These are phyloP conservation scores for Rhynchosporium graminicola DNA, from an alignment of 2,329 filamentous ascomycete species.

Conservation along the genomic window DNA sequence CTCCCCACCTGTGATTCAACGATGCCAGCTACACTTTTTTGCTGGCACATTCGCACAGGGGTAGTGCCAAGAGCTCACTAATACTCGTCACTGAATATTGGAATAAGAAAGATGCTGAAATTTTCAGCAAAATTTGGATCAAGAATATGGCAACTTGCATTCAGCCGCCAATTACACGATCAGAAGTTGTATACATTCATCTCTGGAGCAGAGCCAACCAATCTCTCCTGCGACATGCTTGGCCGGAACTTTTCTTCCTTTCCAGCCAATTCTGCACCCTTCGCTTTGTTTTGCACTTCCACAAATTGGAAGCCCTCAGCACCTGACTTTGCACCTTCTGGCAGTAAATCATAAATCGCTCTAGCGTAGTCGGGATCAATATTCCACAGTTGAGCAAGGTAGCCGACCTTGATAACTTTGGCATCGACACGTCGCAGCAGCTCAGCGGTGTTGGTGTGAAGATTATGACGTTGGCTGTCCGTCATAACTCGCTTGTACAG, in stretches of 20 bases:
- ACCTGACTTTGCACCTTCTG: not conserved
- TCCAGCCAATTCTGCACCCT: not conserved
- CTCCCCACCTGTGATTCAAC: too few relatives aligned
- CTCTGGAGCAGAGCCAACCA: not conserved
- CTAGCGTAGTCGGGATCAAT: constrained; percentile 1
- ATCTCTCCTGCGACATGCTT: not conserved
- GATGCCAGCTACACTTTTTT: too few relatives aligned
- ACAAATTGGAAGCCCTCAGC: constrained; percentile 1
- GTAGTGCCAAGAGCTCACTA: too few relatives aligned
- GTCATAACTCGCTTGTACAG: constrained; percentile 1
- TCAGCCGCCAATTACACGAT: not conserved
- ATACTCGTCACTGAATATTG: too few relatives aligned
- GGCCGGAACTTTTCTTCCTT: not conserved
- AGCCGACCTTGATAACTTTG: not conserved
- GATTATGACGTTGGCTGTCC: constrained; percentile 1
- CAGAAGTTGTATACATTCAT: not conserved
- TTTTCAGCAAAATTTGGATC: too few relatives aligned
- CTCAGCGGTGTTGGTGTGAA: not conserved
- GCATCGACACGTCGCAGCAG: not conserved
- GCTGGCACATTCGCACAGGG: too few relatives aligned
- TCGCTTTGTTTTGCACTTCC: not conserved
- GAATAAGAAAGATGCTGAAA: too few relatives aligned
- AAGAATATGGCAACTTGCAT: not conserved
- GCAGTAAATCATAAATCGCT: not conserved
- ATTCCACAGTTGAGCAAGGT: not conserved